A percentile compares a stretch with the other conserved stretches of the same genome.
Evolutionary conservation across 352 stramenopile species (phyloP).

Genomic region (Globisporangium uncinulatum): DNA sequence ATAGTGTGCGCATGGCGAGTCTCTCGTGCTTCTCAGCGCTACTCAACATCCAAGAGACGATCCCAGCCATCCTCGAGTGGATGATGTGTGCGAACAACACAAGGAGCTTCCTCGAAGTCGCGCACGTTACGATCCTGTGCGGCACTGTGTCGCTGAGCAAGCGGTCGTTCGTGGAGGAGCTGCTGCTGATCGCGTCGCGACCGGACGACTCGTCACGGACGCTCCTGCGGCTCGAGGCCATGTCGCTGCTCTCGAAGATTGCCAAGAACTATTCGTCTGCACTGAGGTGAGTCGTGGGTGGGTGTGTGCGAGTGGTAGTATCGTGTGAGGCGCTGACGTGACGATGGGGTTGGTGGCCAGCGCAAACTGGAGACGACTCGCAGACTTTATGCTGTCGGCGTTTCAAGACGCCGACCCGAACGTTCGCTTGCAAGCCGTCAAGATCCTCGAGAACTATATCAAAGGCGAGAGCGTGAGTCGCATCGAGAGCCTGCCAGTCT

Average conservation of each 20-base stretch:
- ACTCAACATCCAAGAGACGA: constrained; percentile 62
- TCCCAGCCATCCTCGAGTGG: constrained; percentile 64
- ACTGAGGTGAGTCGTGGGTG: constrained; percentile 24
- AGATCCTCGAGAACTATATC: constrained; percentile 87
- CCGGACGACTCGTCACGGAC: constrained; percentile 48
- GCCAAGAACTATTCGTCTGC: constrained; percentile 80
- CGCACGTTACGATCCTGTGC: constrained; percentile 60
- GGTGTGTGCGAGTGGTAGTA: background rate
- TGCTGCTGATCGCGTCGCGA: constrained; percentile 57
- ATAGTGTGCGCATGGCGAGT: constrained; percentile 71
- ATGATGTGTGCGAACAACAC: constrained; percentile 49
- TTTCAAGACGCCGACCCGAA: constrained; percentile 85
- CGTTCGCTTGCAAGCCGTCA: constrained; percentile 80
- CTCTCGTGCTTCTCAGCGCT: constrained; percentile 76
- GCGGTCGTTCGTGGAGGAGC: constrained; percentile 69
- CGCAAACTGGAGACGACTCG: constrained; percentile 53
- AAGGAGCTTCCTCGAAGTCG: constrained; percentile 41
- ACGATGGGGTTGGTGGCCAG: constrained; percentile 8
- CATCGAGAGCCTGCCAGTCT: background rate
- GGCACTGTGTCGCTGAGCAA: constrained; percentile 48
- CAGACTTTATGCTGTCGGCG: constrained; percentile 72
- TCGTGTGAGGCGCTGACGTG: background rate
- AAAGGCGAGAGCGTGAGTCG: constrained; percentile 44
- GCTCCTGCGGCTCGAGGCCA: constrained; percentile 68
- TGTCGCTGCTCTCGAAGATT: constrained; percentile 80